Evolutionary conservation across 2,329 filamentous ascomycete species (phyloP).

Genomic region (Talaromyces sp.): DNA sequence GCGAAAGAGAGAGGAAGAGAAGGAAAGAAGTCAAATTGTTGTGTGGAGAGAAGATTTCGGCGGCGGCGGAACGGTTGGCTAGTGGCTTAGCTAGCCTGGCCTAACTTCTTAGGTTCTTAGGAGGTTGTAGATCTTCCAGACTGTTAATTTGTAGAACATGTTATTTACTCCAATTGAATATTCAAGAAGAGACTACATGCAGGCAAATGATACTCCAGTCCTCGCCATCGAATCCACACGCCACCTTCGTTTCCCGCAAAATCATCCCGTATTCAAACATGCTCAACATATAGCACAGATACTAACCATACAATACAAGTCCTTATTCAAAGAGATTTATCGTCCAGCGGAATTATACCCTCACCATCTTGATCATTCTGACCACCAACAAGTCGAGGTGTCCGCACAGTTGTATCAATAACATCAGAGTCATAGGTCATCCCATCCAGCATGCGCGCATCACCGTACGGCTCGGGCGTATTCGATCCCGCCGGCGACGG

Average conservation of each 20-base stretch:
- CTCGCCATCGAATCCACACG: neutral
- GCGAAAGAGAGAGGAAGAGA: slow-evolving; percentile 12
- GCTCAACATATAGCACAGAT: neutral
- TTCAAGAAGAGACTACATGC: neutral
- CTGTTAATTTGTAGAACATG: neutral
- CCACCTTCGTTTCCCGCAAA: slow-evolving; percentile 23
- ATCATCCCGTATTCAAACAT: slow-evolving; percentile 1
- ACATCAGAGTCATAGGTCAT: slow-evolving; percentile 61
- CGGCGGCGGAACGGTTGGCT: neutral
- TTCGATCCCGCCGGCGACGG: slow-evolving; percentile 34
- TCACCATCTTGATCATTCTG: slow-evolving; percentile 20
- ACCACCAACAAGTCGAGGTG: slow-evolving; percentile 51
- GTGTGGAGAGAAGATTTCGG: slow-evolving; percentile 9
- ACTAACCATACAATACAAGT: neutral
- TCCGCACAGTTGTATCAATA: slow-evolving; percentile 62
- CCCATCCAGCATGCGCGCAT: slow-evolving; percentile 65
- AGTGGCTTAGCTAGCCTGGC: neutral
- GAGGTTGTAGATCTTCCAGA: neutral
- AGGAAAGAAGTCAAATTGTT: neutral
- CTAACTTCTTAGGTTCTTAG: no score
- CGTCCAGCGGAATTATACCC: neutral
- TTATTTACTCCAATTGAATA: no score
- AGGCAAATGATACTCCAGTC: slow-evolving; percentile 13
- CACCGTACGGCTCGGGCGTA: slow-evolving; percentile 43
- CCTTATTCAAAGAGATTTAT: no score